Base-by-base conservation (phyloP, 73 alveolate genomes). In the Paramecium caudatum region DNA sequence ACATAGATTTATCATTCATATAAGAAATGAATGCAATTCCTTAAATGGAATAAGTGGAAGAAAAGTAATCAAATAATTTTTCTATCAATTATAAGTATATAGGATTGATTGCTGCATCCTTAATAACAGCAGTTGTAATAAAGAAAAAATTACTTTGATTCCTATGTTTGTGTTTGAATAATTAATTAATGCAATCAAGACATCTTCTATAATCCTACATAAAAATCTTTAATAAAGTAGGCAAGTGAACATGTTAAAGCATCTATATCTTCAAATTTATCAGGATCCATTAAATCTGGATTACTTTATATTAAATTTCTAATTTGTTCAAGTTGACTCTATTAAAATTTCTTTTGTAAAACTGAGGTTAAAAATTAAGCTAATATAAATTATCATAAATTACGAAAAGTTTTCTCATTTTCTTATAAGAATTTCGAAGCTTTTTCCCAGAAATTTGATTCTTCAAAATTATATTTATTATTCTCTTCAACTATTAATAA, bases 191-290 rank as follows among this genome's bases (percentile, higher is more conserved):
- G n/a, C n/a, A n/a, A n/a, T n/a, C n/a, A n/a, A n/a, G n/a, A n/a
- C n/a, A n/a, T n/a, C n/a, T n/a, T n/a, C n/a, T n/a, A n/a, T n/a
- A n/a, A n/a, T n/a, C n/a, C n/a, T n/a, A n/a, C n/a, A 65, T 65
- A 21, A 65, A 65, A 65, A 36, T 65, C 83, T 36, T 65, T 65
- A 25, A 65, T 65, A 65, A 65, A 65, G 39, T 65, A 65, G 15
- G 83, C 83, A 32, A 65, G 34, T 15, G 83, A 25, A 43, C 83
- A 65, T 1, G 50, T 33, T 30, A 65, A 30, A 32, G 83, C 83
- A 65, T 65, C 83, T 33, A 33, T 30, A 65, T 65, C 83, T 49
- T 65, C 83, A 65, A 10, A 65, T 33, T 65, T 33, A 23, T 30
- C 50, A 13, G 47, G 83, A 65, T 65, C 32, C 2, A 65, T 65